Evolutionary conservation across 164 flowering plant species (phyloP).

Genomic region (Houttuynia cordata): DNA sequence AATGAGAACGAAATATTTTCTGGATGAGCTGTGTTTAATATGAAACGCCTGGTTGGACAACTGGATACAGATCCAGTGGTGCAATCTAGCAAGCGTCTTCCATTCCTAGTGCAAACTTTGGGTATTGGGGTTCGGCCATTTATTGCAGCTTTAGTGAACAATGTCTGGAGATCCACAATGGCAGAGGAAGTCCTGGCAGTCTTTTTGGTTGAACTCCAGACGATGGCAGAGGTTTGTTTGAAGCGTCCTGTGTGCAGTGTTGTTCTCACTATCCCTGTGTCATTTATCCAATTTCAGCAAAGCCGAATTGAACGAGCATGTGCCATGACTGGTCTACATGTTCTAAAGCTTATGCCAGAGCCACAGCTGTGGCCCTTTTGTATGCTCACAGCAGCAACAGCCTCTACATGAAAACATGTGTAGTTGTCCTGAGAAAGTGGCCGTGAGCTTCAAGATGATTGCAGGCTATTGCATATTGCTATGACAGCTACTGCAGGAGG

Average conservation of each 20-base stretch:
- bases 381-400: constrained; percentile 86
- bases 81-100: constrained; percentile 64
- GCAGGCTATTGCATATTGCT: constrained; percentile 79
- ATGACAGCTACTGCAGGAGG: constrained; percentile 85
- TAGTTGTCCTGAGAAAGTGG: constrained; percentile 71
- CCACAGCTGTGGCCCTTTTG: constrained; percentile 81
- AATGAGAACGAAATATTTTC: constrained; percentile 57
- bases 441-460: constrained; percentile 79
- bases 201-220: constrained; percentile 58
- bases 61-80: constrained; percentile 87
- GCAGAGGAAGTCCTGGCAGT: constrained; percentile 90
- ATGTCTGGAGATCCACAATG: constrained; percentile 78
- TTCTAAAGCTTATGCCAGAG: constrained; percentile 83
- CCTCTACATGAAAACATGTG: constrained; percentile 47
- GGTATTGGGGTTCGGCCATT: constrained; percentile 79
- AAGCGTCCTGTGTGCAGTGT: constrained; percentile 54
- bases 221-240: constrained; percentile 60
- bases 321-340: constrained; percentile 94
- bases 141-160: constrained; percentile 78
- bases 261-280: constrained; percentile 70
- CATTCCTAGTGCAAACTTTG: constrained; percentile 75
- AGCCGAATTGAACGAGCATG: constrained; percentile 81
- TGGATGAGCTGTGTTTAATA: constrained; percentile 81
- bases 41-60: constrained; percentile 80
- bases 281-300: constrained; percentile 79